Evolutionary conservation across 345 rosid species (phyloP).

Genomic region (Eutrema japonicum): DNA sequence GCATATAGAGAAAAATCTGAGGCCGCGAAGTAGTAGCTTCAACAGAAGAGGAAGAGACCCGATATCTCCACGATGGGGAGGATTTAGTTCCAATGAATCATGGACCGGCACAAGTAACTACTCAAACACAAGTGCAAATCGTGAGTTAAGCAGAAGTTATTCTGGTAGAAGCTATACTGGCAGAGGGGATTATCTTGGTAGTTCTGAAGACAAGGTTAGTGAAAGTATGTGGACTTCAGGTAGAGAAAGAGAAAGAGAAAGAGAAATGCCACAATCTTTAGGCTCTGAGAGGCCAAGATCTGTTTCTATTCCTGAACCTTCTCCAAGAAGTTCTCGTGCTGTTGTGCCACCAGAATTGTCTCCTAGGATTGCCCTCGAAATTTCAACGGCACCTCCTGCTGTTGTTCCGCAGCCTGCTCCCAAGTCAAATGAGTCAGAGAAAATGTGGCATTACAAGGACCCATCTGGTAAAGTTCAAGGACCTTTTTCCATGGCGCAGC

Average conservation of each 20-base stretch:
- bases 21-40: conserved; percentile 68
- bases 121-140: conserved; percentile 49
- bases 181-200: conserved; percentile 63
- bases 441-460: conserved; percentile 92
- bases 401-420: conserved; percentile 49
- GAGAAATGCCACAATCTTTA: conserved; percentile 55
- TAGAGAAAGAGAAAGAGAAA: conserved; percentile 61
- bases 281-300: conserved; percentile 65
- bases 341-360: conserved; percentile 51
- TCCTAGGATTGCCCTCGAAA: conserved; percentile 53
- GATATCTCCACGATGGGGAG: conserved; percentile 75
- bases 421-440: conserved; percentile 75
- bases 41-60: conserved; percentile 80
- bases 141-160: conserved; percentile 66
- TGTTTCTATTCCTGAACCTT: conserved; percentile 51
- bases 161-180: conserved; percentile 62
- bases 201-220: conserved; percentile 55
- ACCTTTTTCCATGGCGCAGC: conserved; percentile 91
- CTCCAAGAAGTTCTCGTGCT: conserved; percentile 48
- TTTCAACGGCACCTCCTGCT: conserved; percentile 47
- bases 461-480: conserved; percentile 97
- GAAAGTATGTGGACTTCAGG: conserved; percentile 62
- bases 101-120: conserved; percentile 71
- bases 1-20: conserved; percentile 58
- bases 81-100: conserved; percentile 59